phyloP scores from a whole-genome alignment of 2,329 filamentous ascomycete genomes.

The Aspergillus sp. region DNA sequence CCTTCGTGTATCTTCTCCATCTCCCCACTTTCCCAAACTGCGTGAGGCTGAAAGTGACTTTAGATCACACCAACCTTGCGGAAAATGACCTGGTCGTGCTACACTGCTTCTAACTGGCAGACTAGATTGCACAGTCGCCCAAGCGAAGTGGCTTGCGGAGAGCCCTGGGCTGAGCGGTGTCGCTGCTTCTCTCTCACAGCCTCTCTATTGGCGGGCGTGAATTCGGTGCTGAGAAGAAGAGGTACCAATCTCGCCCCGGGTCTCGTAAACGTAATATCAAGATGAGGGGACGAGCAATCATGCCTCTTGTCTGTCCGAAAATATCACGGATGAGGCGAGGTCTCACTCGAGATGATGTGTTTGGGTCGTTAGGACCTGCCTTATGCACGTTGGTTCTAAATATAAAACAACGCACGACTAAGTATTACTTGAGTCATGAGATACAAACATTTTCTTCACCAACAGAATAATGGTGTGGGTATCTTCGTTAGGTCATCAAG shows the following conservation, averaged over 20 bases:
- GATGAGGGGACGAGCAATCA: background rate
- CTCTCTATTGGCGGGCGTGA: background rate
- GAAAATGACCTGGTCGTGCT: background rate
- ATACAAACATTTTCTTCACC: background rate
- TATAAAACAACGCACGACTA: background rate
- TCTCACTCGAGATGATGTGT: background rate
- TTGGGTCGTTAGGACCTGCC: background rate
- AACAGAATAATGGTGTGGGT: background rate
- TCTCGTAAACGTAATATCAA: background rate
- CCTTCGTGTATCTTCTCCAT: background rate
- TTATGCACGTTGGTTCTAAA: slow-evolving; percentile 3
- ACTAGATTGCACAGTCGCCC: no score
- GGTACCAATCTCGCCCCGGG: background rate
- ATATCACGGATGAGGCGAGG: background rate
- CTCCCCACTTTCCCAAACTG: background rate
- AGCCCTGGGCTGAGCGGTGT: background rate
- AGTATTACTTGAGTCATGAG: background rate
- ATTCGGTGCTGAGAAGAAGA: background rate
- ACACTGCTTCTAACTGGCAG: background rate
- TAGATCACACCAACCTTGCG: background rate
- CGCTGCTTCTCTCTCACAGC: background rate
- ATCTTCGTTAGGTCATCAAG: background rate
- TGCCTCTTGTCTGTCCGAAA: background rate
- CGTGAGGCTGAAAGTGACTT: slow-evolving; percentile 8
- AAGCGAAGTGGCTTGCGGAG: background rate